Conservation (phyloP, 148 eudicot genomes). For the Bassia scoparia region DNA sequence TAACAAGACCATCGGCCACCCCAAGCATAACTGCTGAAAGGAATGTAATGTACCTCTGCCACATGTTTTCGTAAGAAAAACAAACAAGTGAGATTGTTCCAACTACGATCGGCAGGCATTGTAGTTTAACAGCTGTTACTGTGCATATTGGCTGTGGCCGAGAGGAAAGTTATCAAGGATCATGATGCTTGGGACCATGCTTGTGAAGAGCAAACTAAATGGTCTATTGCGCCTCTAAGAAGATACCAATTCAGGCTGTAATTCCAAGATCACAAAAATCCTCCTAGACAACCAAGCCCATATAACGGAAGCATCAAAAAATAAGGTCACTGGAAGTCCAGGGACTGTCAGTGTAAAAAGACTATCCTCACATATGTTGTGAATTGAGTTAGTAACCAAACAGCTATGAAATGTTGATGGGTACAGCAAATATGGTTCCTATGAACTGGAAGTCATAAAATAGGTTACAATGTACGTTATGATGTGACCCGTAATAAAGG, state of each 20-base stretch:
- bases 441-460: conserved; percentile 51
- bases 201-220: conserved; percentile 70
- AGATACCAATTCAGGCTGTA: conserved; percentile 95
- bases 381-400: conserved; percentile 77
- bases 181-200: conserved; percentile 80
- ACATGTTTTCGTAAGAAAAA: conserved; percentile 76
- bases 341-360: conserved; percentile 82
- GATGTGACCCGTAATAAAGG: not conserved
- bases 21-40: conserved; percentile 97
- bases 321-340: conserved; percentile 90
- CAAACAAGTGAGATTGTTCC: conserved; percentile 82
- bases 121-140: conserved; percentile 85
- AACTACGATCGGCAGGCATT: conserved; percentile 70
- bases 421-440: conserved; percentile 93
- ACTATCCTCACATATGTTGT: conserved; percentile 69
- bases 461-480: conserved; percentile 10
- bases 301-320: conserved; percentile 93
- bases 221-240: conserved; percentile 86
- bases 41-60: conserved; percentile 93
- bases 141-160: conserved; percentile 87
- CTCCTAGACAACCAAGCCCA: conserved; percentile 92
- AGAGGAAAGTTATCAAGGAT: conserved; percentile 92
- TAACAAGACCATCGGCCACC: conserved; percentile 84
- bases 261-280: conserved; percentile 69
- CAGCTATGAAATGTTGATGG: conserved; percentile 72